Evolutionary conservation across 768 basidiomycete genomes (phyloP).

Genomic region (Tephrocybe rancida): DNA sequence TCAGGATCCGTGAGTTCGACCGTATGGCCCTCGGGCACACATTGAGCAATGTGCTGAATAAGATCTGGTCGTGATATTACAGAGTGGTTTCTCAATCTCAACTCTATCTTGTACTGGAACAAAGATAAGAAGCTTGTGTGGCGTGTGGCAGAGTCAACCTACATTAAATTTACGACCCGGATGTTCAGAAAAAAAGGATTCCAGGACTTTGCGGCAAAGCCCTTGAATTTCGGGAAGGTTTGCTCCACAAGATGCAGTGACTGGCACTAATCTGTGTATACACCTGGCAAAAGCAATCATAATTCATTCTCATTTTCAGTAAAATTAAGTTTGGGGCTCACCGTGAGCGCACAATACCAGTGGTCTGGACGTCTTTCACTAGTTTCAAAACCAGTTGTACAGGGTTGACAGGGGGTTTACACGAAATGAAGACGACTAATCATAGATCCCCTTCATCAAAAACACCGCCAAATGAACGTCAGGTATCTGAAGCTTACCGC

Average conservation of each 20-base stretch:
- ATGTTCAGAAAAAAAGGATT: constrained; percentile 51
- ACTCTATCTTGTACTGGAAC: constrained; percentile 78
- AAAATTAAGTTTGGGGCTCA: constrained; percentile 24
- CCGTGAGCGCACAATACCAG: constrained; percentile 70
- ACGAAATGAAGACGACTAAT: constrained; percentile 82
- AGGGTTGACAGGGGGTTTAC: constrained; percentile 77
- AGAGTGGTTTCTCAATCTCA: constrained; percentile 77
- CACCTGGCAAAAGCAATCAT: constrained; percentile 43
- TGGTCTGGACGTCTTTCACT: constrained; percentile 59
- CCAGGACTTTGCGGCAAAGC: constrained; percentile 58
- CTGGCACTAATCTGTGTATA: constrained; percentile 71
- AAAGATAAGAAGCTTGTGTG: background rate
- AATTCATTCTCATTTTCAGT: background rate
- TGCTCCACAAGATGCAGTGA: constrained; percentile 66
- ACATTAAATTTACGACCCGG: constrained; percentile 51
- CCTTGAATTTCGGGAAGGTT: constrained; percentile 70
- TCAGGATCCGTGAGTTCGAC: constrained; percentile 73
- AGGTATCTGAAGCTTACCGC: constrained; percentile 49
- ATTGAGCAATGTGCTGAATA: constrained; percentile 70
- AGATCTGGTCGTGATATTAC: constrained; percentile 59
- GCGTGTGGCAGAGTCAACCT: constrained; percentile 15
- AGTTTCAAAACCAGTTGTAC: constrained; percentile 68
- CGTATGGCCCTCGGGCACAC: constrained; percentile 65
- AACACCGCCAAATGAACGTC: constrained; percentile 41
- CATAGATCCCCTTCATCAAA: background rate